Evolutionary conservation across 305 asterid species (phyloP).

Genomic region (Fraxinus xanthoxyloides): DNA sequence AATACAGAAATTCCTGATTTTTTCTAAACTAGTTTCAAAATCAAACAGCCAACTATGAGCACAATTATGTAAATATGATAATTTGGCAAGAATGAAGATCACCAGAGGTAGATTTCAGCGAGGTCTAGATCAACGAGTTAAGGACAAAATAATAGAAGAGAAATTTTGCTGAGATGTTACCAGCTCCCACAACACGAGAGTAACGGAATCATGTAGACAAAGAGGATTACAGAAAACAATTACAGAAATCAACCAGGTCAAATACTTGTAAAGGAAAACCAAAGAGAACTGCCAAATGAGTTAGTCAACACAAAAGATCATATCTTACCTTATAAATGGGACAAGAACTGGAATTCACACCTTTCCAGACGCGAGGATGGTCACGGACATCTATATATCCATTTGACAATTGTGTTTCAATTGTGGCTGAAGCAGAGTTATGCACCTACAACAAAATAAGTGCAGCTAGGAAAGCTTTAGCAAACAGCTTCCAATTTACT

Average conservation of each 20-base stretch:
- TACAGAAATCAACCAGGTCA: neutral
- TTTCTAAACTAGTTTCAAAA: neutral
- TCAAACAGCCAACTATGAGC: neutral
- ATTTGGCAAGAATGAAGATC: neutral
- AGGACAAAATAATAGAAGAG: neutral
- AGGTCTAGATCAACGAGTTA: neutral
- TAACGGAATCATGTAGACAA: neutral
- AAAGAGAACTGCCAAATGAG: neutral
- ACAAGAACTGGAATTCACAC: slow-evolving; percentile 35
- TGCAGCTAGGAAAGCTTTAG: slow-evolving; percentile 15
- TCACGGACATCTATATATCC: slow-evolving; percentile 26
- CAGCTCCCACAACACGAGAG: neutral
- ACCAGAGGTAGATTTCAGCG: neutral
- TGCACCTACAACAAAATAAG: slow-evolving; percentile 25
- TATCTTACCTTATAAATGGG: slow-evolving; percentile 75
- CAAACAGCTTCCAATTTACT: neutral
- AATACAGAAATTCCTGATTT: neutral
- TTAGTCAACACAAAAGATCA: neutral
- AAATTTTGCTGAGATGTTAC: neutral
- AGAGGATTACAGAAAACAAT: neutral
- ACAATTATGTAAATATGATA: neutral
- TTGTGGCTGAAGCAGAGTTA: slow-evolving; percentile 39
- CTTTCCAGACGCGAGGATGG: slow-evolving; percentile 41
- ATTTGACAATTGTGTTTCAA: slow-evolving; percentile 36
- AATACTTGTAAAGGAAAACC: neutral